Base-by-base conservation (phyloP, 2,329 filamentous ascomycete genomes). In the Botryosphaeria agaves region DNA sequence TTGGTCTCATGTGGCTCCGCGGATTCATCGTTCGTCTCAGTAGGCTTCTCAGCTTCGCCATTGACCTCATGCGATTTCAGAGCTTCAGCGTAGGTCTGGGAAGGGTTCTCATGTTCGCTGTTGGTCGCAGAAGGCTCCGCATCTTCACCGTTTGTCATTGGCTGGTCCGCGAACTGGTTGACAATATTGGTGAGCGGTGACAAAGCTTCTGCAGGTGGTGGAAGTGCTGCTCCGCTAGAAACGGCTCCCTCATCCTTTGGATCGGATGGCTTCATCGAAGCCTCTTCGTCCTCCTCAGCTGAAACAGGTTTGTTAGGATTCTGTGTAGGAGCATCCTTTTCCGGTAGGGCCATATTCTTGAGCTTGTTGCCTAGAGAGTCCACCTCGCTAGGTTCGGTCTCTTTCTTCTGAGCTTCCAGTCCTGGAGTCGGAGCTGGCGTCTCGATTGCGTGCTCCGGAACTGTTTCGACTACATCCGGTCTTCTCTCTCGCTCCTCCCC, bases 231-330 rank as follows among this genome's bases (percentile, higher is more conserved):
- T n/a, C 51, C 52, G 19, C 47, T 53, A 28, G 53, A 51, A 9
- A 57, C 48, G 21, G 47, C 43, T 28, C 38, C 42, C 38, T 49
- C 47, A 21, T 47, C 49, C 24, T 52, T 52, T 4, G 51, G 47
- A 21, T 56, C 49, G 18, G 52, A 49, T 5, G 57, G 54, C 41
- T 55, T 56, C 44, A 56, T 45, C 6, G 42, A 36, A 7, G 43
- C 49, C 8, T 53, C 46, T 34, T 50, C 43, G 30, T 62, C 60
- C 41, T 60, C 51, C 2, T 42, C 58, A 19, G 45, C 54, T 14
- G 56, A 55, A 7, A 47, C 47, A 32, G 41, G 42, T 44, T 62
- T 62, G 42, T 63, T 59, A 15, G 55, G 56, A 27, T 58, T 58
- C 8, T 47, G 49, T n/a, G 44, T 45, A 14, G 48, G 41, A 17